Evolutionary conservation across 805 yeast species (phyloP), one percentile per base, ranked within the genome.

Genomic region (Metschnikowia hibisci): DNA sequence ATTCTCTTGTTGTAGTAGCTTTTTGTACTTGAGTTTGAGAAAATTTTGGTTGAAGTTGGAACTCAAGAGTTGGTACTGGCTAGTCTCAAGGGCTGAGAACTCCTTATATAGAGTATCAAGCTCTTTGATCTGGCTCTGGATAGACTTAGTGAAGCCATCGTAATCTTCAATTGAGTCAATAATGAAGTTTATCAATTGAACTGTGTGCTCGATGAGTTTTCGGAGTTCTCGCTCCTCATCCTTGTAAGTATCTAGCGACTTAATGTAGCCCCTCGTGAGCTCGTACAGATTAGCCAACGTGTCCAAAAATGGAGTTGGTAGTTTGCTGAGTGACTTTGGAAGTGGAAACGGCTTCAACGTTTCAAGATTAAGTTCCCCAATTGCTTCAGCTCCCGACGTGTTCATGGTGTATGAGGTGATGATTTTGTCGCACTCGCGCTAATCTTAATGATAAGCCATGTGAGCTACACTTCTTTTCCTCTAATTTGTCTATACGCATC

Each of bases 61-160:
- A 26, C 69, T 59, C 15, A 69, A 54, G 23, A 68, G 56, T 47
- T 67, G 67, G 55, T 68, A 68, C 54, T 69, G 74, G 27, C 47
- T 52, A 11, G 67, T 61, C 45, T 70, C 73, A 34, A 66, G 50
- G 42, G 56, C 55, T 16, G 57, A 45, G 49, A 67, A 70, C 46
- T 69, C 67, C 23, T 54, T 56, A 47, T 64, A 64, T 4, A 59
- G 46, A 11, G 42, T 39, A 15, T 57, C 56, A n/a, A 68, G 50
- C 13, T 52, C 45, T 10, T 44, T 44, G 5, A 63, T 48, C 41
- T 61, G 63, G 25, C 46, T 52, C 22, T 48, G 47, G 15, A 70
- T 69, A 16, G 41, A 48, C 3, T 34, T 41, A 6, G 61, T 42
- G 11, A 31, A 38, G 13, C 18, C 33, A 27, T 55, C 56, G 38